phyloP scores from a whole-genome alignment of 1,139 yeast species.

The Kodamaea derodonti region DNA sequence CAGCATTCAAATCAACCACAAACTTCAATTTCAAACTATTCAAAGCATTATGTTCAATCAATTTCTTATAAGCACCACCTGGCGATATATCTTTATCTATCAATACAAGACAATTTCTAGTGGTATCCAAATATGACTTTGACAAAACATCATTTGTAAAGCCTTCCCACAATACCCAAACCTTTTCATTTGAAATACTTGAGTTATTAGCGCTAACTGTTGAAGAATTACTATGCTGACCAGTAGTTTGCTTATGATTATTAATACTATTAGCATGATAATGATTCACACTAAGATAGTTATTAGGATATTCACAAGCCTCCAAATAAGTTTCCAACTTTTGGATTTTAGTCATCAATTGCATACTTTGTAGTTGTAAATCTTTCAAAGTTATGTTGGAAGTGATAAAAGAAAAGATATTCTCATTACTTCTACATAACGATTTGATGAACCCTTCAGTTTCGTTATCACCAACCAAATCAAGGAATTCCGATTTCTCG shows the following conservation, averaged over 20 bases:
- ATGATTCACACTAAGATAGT: constrained; percentile 16
- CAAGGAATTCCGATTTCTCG: constrained; percentile 48
- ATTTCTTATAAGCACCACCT: constrained; percentile 12
- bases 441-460: constrained; percentile 51
- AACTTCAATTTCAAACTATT: constrained; percentile 33
- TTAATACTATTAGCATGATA: constrained; percentile 8
- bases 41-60: constrained; percentile 25
- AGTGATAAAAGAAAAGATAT: constrained; percentile 43
- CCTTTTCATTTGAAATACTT: constrained; percentile 3
- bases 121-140: constrained; percentile 30
- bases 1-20: constrained; percentile 10
- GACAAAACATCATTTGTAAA: constrained; percentile 25
- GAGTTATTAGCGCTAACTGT: background rate
- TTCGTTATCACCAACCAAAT: constrained; percentile 44
- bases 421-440: constrained; percentile 42
- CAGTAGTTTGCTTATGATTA: constrained; percentile 1
- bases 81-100: constrained; percentile 16
- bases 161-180: constrained; percentile 13
- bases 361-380: constrained; percentile 43
- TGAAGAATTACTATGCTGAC: constrained; percentile 1
- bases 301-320: constrained; percentile 38
- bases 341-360: constrained; percentile 31
- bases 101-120: constrained; percentile 31
- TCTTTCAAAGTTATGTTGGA: constrained; percentile 46
- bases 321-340: constrained; percentile 34